Conservation (phyloP, 2,329 filamentous ascomycete genomes). For the Incumbomyces delicatus region DNA sequence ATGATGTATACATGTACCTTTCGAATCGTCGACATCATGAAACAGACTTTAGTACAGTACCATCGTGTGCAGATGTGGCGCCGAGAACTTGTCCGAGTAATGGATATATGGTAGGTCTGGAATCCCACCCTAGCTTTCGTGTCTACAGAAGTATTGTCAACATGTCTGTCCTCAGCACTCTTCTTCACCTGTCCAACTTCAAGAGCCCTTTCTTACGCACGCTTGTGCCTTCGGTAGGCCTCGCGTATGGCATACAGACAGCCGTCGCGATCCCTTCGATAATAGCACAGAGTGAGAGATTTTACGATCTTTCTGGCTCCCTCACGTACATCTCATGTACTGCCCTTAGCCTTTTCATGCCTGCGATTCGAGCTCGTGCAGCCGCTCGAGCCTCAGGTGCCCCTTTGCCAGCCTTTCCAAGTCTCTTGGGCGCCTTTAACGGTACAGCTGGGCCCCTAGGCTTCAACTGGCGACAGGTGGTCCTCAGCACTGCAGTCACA, state of each 20-base stretch:
- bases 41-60: background rate
- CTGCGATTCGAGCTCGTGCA: conserved; percentile 46
- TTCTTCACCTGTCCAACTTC: conserved; percentile 54
- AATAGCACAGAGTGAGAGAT: conserved; percentile 50
- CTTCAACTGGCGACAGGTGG: conserved; percentile 54
- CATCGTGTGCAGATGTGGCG: no score
- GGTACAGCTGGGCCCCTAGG: conserved; percentile 27
- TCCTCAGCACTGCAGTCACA: conserved; percentile 45
- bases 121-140: no score
- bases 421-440: conserved; percentile 37
- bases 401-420: conserved; percentile 36
- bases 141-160: background rate
- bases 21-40: background rate
- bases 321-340: conserved; percentile 57
- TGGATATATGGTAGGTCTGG: no score
- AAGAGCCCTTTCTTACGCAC: conserved; percentile 53
- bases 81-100: no score
- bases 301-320: conserved; percentile 60
- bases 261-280: conserved; percentile 55
- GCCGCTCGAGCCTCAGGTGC: conserved; percentile 28
- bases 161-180: conserved; percentile 30
- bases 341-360: conserved; percentile 52
- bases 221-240: conserved; percentile 50
- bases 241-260: conserved; percentile 55
- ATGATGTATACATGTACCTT: no score